Base-by-base conservation (phyloP, 225 moss, liverwort and hornwort genomes). In the Rhytidiadelphus loreus region DNA sequence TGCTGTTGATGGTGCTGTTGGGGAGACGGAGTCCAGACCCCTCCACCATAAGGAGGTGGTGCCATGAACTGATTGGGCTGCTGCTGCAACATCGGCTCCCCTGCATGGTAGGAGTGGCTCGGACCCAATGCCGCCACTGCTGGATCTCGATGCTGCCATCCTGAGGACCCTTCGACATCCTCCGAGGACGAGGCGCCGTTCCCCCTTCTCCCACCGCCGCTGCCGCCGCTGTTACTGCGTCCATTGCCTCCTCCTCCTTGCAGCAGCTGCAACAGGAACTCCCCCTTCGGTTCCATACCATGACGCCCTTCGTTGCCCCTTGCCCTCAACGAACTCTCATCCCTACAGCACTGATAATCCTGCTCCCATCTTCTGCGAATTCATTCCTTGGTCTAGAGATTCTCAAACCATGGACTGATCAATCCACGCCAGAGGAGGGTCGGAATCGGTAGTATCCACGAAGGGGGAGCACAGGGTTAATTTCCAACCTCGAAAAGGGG, bases 111-210 rank as follows among this genome's bases (percentile, higher is more conserved):
- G 22, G 94, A 94, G 82, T 96, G 96, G 91, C 97, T 97, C 28
- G 97, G 97, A n/a, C 97, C 98, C 85, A 98, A 86, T 69, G 97
- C 96, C 63, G 98, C 98, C 50, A 98, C 97, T 30, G 98, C 98
- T 25, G 98, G 98, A 94, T 98, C 98, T 85, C 95, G 90, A 89
- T 86, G 94, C 91, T 88, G 96, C 95, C 97, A 97, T 74, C 76
- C 86, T 3, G 85, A 64, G 85, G 87, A 86, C 86, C 77, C 50
- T 46, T 91, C 93, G 62, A 92, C 92, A 74, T 93, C 90, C 65
- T 95, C 94, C 70, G 68, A 77, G 30, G 85, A 72, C 28, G 85
- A 53, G 15, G 71, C 41, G 9, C 32, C 71, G 13, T n/a, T 64
- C 22, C 88, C 44, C 69, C 90, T 90, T 55, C 93, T 84, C 50